Evolutionary conservation across 441 rosid species (phyloP).

Genomic region (Melastoma candidum): DNA sequence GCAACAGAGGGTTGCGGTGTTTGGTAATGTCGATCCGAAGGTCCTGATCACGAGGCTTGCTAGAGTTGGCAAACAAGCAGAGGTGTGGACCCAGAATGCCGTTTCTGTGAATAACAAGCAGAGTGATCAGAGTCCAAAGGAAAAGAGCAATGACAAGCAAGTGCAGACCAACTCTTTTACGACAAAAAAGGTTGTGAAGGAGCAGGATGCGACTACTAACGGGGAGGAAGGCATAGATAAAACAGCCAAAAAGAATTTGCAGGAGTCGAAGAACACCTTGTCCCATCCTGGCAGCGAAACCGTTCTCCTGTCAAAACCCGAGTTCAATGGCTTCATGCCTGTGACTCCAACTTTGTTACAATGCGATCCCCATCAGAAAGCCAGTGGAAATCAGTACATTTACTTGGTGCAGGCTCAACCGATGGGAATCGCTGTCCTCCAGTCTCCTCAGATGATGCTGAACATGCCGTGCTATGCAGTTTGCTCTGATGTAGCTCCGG

Average conservation of each 20-base stretch:
- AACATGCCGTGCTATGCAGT: conserved; percentile 27
- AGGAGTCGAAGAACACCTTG: conserved; percentile 4
- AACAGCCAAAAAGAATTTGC: conserved; percentile 14
- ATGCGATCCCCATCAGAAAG: conserved; percentile 9
- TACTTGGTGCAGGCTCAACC: conserved; percentile 26
- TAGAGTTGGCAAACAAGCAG: conserved; percentile 47
- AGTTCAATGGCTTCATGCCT: conserved; percentile 10
- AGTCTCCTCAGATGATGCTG: no score
- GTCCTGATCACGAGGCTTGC: conserved; percentile 31
- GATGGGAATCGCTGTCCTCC: conserved; percentile 7
- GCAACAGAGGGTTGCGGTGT: conserved; percentile 36
- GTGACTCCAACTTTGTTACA: conserved; percentile 14
- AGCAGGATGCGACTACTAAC: neutral
- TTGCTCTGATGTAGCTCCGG: conserved; percentile 21
- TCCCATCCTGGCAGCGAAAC: conserved; percentile 5
- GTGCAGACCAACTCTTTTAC: conserved; percentile 11
- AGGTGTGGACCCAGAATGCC: conserved; percentile 17
- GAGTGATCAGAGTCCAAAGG: conserved; percentile 1
- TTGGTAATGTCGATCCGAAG: conserved; percentile 33
- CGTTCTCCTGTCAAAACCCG: conserved; percentile 2
- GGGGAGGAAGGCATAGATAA: conserved; percentile 8
- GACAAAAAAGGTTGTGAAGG: conserved; percentile 11
- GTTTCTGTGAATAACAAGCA: neutral
- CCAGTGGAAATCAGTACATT: conserved; percentile 13
- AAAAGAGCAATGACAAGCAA: conserved; percentile 16